Evolutionary conservation across 2,329 filamentous ascomycete species (phyloP).

Genomic region (Aspergillus neotritici): DNA sequence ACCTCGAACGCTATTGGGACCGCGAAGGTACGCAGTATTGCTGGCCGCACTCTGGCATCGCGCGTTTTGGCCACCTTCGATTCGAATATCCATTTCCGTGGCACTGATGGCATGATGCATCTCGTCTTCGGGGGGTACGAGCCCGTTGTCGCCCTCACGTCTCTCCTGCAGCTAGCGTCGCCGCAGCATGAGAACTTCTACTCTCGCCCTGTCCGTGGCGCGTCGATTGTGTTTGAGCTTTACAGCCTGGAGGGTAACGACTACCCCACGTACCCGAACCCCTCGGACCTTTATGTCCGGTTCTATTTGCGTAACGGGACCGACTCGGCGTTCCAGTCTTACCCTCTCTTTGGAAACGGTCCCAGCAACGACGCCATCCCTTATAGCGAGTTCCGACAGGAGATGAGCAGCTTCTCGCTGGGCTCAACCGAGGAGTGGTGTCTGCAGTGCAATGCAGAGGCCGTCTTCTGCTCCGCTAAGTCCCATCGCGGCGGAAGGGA

Average conservation of each 20-base stretch:
- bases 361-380: slow-evolving; percentile 43
- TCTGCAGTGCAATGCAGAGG: slow-evolving; percentile 39
- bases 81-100: slow-evolving; percentile 33
- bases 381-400: slow-evolving; percentile 47
- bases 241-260: slow-evolving; percentile 38
- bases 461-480: slow-evolving; percentile 47
- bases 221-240: slow-evolving; percentile 49
- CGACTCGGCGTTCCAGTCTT: slow-evolving; percentile 31
- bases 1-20: slow-evolving; percentile 17
- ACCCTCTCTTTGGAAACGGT: slow-evolving; percentile 48
- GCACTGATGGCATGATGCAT: slow-evolving; percentile 39
- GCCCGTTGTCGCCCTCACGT: slow-evolving; percentile 49
- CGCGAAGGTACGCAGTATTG: slow-evolving; percentile 35
- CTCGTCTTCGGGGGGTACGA: slow-evolving; percentile 48
- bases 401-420: slow-evolving; percentile 42
- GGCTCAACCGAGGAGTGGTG: slow-evolving; percentile 50
- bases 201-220: slow-evolving; percentile 45
- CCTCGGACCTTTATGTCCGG: slow-evolving; percentile 48
- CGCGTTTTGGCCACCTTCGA: slow-evolving; percentile 36
- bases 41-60: slow-evolving; percentile 40
- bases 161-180: slow-evolving; percentile 38
- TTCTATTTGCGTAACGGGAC: slow-evolving; percentile 56
- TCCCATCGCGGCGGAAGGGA: not conserved
- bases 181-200: slow-evolving; percentile 41
- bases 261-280: slow-evolving; percentile 34